These are phyloP conservation scores for Phytophthora agathidicida DNA, from an alignment of 352 stramenopile genomes.

Conservation along the genomic window DNA sequence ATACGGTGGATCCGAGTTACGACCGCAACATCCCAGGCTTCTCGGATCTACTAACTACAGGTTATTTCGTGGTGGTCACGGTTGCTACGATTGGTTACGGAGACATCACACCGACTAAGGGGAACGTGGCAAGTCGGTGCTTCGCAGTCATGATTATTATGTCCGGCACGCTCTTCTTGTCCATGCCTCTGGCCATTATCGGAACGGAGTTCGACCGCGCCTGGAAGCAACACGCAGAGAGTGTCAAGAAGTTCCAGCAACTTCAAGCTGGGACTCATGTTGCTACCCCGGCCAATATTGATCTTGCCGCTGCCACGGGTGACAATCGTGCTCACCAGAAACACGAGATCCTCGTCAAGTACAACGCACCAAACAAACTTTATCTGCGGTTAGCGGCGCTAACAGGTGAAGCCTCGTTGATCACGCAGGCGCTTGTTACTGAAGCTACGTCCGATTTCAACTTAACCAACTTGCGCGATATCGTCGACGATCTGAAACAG, in stretches of 20 bases:
- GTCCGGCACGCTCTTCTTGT: constrained; percentile 83
- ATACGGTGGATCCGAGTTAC: constrained; percentile 78
- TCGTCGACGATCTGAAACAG: constrained; percentile 57
- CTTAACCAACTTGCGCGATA: constrained; percentile 50
- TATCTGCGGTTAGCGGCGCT: constrained; percentile 68
- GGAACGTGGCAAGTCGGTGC: constrained; percentile 64
- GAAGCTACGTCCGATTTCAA: constrained; percentile 54
- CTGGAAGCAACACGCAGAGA: constrained; percentile 79
- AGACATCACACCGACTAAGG: constrained; percentile 78
- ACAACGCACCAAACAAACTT: constrained; percentile 70
- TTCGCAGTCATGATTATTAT: constrained; percentile 87
- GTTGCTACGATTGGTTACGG: constrained; percentile 80
- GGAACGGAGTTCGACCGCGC: constrained; percentile 83
- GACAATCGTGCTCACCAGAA: constrained; percentile 54
- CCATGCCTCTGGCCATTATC: constrained; percentile 88
- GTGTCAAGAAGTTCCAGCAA: constrained; percentile 64
- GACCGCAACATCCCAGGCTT: constrained; percentile 69
- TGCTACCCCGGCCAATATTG: constrained; percentile 27
- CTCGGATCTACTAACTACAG: constrained; percentile 72
- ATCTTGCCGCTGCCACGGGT: constrained; percentile 31
- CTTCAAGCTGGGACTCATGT: constrained; percentile 26
- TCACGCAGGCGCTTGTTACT: constrained; percentile 56
- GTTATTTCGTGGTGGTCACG: constrained; percentile 82
- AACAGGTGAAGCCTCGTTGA: constrained; percentile 70
- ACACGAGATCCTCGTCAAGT: constrained; percentile 82